These are phyloP conservation scores for Amaranthus tricolor DNA, from an alignment of 179 eudicot genomes.

Conservation along the genomic window DNA sequence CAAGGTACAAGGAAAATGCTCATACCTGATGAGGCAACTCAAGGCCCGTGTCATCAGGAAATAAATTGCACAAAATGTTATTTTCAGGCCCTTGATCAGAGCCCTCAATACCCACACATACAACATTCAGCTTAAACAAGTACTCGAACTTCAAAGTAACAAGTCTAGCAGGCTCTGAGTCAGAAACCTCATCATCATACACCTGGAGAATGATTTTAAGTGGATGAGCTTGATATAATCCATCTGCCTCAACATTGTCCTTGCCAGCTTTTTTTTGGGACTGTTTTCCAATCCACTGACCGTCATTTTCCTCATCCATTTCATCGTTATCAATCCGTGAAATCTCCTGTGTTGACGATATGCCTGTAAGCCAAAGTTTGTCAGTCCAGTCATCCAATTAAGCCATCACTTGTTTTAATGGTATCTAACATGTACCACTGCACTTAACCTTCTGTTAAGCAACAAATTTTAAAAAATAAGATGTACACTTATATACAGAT, in stretches of 20 bases:
- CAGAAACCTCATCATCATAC: slow-evolving; percentile 36
- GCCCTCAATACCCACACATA: slow-evolving; percentile 89
- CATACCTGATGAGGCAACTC: slow-evolving; percentile 90
- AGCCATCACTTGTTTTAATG: too few relatives aligned
- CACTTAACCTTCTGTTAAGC: background rate
- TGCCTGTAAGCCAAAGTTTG: slow-evolving; percentile 38
- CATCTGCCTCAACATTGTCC: slow-evolving; percentile 64
- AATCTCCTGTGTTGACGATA: slow-evolving; percentile 48
- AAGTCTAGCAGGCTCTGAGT: slow-evolving; percentile 58
- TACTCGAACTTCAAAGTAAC: slow-evolving; percentile 81
- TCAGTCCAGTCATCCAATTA: slow-evolving; percentile 7
- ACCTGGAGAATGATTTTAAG: slow-evolving; percentile 66
- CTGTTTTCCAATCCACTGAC: slow-evolving; percentile 85
- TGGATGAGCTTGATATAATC: slow-evolving; percentile 82
- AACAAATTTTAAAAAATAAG: slow-evolving; percentile 2
- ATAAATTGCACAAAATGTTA: slow-evolving; percentile 80
- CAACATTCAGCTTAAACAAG: slow-evolving; percentile 73
- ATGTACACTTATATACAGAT: background rate
- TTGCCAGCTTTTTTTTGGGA: slow-evolving; percentile 65
- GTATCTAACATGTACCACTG: too few relatives aligned
- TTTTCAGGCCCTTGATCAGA: slow-evolving; percentile 61
- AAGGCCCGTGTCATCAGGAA: slow-evolving; percentile 85
- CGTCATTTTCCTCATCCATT: slow-evolving; percentile 91
- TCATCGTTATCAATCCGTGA: slow-evolving; percentile 73
- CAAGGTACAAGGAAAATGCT: slow-evolving; percentile 1